Conservation (phyloP, 2,329 filamentous ascomycete species). For the Cladosporium sp. region DNA sequence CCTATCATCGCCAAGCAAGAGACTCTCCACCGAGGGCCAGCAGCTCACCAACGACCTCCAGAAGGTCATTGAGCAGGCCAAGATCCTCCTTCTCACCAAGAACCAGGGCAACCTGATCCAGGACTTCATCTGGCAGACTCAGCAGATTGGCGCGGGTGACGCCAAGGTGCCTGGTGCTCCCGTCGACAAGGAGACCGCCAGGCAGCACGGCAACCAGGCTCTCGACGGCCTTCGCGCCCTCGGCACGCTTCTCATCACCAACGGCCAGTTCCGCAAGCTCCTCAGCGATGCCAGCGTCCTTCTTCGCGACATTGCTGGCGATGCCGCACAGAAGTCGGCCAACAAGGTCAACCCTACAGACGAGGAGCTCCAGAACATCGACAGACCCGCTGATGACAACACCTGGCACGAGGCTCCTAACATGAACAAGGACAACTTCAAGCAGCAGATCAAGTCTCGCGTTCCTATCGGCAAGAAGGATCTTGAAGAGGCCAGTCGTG, state of each 20-base stretch:
- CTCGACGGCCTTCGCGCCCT: conserved; percentile 84
- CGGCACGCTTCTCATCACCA: conserved; percentile 86
- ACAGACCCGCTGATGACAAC: conserved; percentile 83
- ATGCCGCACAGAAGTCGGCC: conserved; percentile 80
- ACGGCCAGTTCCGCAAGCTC: conserved; percentile 93
- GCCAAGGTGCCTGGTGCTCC: conserved; percentile 65
- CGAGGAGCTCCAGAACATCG: conserved; percentile 74
- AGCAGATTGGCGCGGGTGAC: conserved; percentile 67
- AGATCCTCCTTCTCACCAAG: conserved; percentile 83
- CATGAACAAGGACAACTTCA: conserved; percentile 68
- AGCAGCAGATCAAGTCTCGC: conserved; percentile 64
- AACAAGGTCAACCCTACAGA: conserved; percentile 73
- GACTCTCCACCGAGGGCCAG: conserved; percentile 80
- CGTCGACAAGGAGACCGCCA: conserved; percentile 71
- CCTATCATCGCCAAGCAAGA: conserved; percentile 68
- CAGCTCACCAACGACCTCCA: conserved; percentile 74
- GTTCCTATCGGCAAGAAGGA: conserved; percentile 60
- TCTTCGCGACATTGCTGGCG: conserved; percentile 85
- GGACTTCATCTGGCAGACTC: conserved; percentile 94
- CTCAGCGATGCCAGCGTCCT: conserved; percentile 78
- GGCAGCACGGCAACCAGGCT: conserved; percentile 80
- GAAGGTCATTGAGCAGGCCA: conserved; percentile 79
- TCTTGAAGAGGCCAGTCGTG: conserved; percentile 58
- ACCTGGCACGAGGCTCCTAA: conserved; percentile 89
- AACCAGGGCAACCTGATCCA: conserved; percentile 93